Evolutionary conservation across 441 rosid species (phyloP), one percentile per base, ranked within the genome.

Genomic region (Jatropha multifida): DNA sequence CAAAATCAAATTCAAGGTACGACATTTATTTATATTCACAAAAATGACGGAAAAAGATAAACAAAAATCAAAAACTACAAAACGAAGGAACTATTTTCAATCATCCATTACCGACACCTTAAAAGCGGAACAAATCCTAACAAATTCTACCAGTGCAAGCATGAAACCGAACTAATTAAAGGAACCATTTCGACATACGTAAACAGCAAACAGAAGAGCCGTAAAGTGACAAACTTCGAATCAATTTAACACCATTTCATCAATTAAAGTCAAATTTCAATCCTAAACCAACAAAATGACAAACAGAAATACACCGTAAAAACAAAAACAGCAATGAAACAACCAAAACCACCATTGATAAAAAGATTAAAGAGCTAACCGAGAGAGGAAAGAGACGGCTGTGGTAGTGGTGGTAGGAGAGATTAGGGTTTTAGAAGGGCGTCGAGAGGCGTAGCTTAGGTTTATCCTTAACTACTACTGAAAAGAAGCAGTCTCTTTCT

Each of bases 381-480:
- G 17, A 38, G 38, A 52, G 51, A 27, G 3, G 7, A 42, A 40
- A 12, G 20, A 8, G 59, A 13, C 32, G 48, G 32, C 62, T 13
- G 7, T 18, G 75, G 59, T 26, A 9, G 58, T 6, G 48, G 65
- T 13, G 15, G 32, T 32, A 32, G 17, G 42, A 48, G 7, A 14
- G n/a, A 48, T 4, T 46, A 64, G 76, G 76, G 76, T 72, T 72
- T 61, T 48, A 37, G 68, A 49, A 38, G 51, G 14, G 52, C 11
- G 51, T 18, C 13, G 62, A 64, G 37, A 40, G 27, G 63, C 27
- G 37, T 32, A 32, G 32, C 32, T 32, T 8, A 59, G 63, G 60
- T 14, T 64, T 64, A 49, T 64, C 76, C 7, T 64, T 7, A 26
- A 38, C 48, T 13, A 8, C 14, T 49, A 20, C 1, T 4, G 18